Evolutionary conservation across 2,329 filamentous ascomycete genomes (phyloP).

Genomic region (Xylaria digitata): DNA sequence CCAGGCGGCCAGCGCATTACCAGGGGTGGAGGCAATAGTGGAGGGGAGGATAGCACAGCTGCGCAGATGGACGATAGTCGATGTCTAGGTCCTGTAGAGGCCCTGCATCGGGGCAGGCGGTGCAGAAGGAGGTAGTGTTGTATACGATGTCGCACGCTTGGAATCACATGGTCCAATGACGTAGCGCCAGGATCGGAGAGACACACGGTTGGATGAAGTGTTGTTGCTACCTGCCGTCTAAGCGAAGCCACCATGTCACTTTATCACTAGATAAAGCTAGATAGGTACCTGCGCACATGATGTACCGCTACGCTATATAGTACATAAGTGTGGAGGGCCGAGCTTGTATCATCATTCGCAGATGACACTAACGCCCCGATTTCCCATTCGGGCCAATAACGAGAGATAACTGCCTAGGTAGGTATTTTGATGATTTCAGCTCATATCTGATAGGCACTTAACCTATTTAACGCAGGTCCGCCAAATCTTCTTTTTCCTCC

Average conservation of each 20-base stretch:
- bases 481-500: background rate
- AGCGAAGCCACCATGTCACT: conserved; percentile 23
- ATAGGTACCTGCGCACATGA: background rate
- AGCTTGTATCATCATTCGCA: conserved; percentile 15
- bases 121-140: no score
- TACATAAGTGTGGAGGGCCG: background rate
- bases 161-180: conserved; percentile 33
- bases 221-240: conserved; percentile 11
- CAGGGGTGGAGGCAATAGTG: background rate
- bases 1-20: no score
- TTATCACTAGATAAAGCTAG: conserved; percentile 9
- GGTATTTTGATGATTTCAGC: conserved; percentile 10
- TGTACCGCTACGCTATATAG: background rate
- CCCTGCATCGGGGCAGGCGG: no score
- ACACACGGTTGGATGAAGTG: conserved; percentile 26
- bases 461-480: background rate
- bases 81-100: no score
- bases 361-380: conserved; percentile 8
- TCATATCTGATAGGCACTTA: background rate
- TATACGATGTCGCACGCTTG: conserved; percentile 14
- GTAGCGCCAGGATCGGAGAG: conserved; percentile 18
- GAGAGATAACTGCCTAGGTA: background rate
- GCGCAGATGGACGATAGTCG: background rate
- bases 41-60: background rate
- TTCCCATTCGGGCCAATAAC: conserved; percentile 24